Evolutionary conservation across 345 rosid species (phyloP).

Genomic region (Eutrema heterophyllum): DNA sequence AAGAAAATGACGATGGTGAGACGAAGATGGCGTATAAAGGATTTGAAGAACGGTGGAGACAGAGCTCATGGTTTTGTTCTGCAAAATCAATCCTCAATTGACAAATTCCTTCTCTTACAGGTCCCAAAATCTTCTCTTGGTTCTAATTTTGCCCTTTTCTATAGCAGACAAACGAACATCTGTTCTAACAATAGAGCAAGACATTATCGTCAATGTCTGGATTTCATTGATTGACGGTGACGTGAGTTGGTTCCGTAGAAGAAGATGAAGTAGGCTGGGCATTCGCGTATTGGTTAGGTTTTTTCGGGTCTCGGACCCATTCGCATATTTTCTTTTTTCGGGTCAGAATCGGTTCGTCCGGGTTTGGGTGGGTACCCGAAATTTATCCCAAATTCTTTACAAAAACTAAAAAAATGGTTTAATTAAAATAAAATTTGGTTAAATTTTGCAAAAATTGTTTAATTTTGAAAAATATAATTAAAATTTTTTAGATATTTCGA

Average conservation of each 20-base stretch:
- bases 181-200: background rate
- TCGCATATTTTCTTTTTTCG: too few species aligned
- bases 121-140: background rate
- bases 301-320: too few species aligned
- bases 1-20: conserved; percentile 33
- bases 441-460: too few species aligned
- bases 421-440: too few species aligned
- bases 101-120: background rate
- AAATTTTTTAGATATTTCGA: too few species aligned
- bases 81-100: background rate
- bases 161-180: background rate
- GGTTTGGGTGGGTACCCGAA: too few species aligned
- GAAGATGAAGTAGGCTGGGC: background rate
- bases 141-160: background rate
- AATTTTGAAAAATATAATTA: too few species aligned
- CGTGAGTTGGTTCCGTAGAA: background rate
- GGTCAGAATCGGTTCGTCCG: too few species aligned
- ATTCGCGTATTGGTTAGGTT: too few species aligned
- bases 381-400: too few species aligned
- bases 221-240: background rate
- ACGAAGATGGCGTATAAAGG: background rate
- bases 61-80: conserved; percentile 2
- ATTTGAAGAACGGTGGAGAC: background rate
- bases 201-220: conserved; percentile 19
- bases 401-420: too few species aligned